Evolutionary conservation across 2,329 filamentous ascomycete genomes (phyloP).

Genomic region (Colletotrichum echinochloae): DNA sequence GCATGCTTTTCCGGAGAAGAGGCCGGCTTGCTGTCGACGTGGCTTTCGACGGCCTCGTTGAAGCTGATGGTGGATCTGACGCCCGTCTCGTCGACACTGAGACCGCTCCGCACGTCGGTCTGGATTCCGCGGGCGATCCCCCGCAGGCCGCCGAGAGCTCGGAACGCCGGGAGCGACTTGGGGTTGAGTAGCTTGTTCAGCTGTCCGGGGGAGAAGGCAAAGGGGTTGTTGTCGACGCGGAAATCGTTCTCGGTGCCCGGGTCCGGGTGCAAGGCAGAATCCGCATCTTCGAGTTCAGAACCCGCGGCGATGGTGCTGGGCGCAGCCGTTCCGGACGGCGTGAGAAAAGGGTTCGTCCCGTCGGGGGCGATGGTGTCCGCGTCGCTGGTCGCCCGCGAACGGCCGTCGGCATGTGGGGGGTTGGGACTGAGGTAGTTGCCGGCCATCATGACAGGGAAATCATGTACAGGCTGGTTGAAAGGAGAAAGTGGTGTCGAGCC

Average conservation of each 20-base stretch:
- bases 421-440: constrained; percentile 33
- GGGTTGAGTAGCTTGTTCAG: constrained; percentile 81
- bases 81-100: constrained; percentile 75
- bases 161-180: constrained; percentile 79
- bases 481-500: constrained; percentile 34
- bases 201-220: constrained; percentile 80
- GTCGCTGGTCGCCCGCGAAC: constrained; percentile 35
- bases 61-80: constrained; percentile 74
- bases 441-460: constrained; percentile 25
- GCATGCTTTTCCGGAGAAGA: background rate
- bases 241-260: constrained; percentile 79
- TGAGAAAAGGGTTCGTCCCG: constrained; percentile 43
- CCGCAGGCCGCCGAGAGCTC: constrained; percentile 75
- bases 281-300: constrained; percentile 44
- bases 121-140: constrained; percentile 78
- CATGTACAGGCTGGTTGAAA: constrained; percentile 14
- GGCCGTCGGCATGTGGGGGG: constrained; percentile 27
- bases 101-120: constrained; percentile 70
- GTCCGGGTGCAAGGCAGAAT: constrained; percentile 73
- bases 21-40: background rate
- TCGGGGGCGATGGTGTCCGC: constrained; percentile 37
- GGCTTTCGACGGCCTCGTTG: constrained; percentile 68
- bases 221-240: constrained; percentile 75
- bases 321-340: constrained; percentile 37
- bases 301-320: constrained; percentile 33